Evolutionary conservation across 352 stramenopile genomes (phyloP).

Genomic region (Lagenidium sp.): DNA sequence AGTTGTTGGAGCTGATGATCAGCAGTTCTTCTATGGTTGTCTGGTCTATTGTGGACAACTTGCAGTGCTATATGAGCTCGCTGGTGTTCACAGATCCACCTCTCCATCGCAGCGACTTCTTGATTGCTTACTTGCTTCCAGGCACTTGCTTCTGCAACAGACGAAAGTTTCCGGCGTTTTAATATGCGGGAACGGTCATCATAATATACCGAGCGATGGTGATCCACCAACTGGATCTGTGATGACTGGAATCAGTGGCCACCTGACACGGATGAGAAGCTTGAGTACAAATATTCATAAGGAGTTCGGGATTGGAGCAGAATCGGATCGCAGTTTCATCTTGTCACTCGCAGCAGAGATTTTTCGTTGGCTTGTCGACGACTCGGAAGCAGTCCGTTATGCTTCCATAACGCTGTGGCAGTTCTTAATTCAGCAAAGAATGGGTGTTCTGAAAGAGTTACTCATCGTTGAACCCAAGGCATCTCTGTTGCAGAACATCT

Average conservation of each 20-base stretch:
- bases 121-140: conserved; percentile 29
- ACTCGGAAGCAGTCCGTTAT: conserved; percentile 32
- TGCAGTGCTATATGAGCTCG: conserved; percentile 46
- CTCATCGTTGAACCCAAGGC: conserved; percentile 62
- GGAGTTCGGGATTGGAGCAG: conserved; percentile 54
- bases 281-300: conserved; percentile 32
- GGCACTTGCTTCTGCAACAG: conserved; percentile 53
- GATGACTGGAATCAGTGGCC: conserved; percentile 20
- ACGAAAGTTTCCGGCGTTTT: conserved; percentile 55
- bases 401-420: conserved; percentile 54
- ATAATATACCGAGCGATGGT: too few species aligned
- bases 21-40: conserved; percentile 65
- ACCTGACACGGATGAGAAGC: conserved; percentile 40
- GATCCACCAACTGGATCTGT: too few species aligned
- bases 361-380: conserved; percentile 56
- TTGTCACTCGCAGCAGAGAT: conserved; percentile 45
- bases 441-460: conserved; percentile 63
- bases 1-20: conserved; percentile 35
- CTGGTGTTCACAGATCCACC: conserved; percentile 21
- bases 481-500: conserved; percentile 60
- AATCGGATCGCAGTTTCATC: conserved; percentile 68
- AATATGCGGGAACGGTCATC: conserved; percentile 29
- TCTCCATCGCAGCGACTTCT: conserved; percentile 21
- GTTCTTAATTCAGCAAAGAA: conserved; percentile 61
- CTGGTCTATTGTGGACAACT: conserved; percentile 58